Base-by-base conservation (phyloP, 495 filamentous ascomycete genomes). In the Annulohypoxylon moriforme region DNA sequence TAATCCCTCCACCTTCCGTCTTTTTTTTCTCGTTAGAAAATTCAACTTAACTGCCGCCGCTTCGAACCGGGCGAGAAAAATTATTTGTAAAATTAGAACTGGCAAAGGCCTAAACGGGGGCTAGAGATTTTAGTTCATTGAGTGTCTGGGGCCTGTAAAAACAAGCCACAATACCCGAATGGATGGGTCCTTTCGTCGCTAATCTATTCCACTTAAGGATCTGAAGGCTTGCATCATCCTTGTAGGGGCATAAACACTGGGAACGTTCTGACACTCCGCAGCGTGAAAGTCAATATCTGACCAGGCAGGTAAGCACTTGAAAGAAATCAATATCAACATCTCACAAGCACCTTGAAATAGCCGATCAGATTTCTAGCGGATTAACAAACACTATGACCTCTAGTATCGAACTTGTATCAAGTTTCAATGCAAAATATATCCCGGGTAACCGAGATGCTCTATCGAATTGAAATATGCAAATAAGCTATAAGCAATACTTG, bases 91-190 rank as follows among this genome's bases (percentile, higher is more conserved):
- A 29, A 5, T 52, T 52, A 52, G 47, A 16, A 27, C 18, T 47
- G 1, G 8, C 9, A 20, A 24, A 47, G 16, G 4, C n/a, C 46
- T 49, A 52, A 29, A 29, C n/a, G 4, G 47, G 24, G 25, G 25
- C 47, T 52, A 52, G 13, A 29, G 24, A 52, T 11, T 52, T 52
- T 52, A 52, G 47, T 27, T 20, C 4, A 25, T 50, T n/a, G 11
- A 3, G 10, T 9, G 8, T 10, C 18, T 11, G 1, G 44, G 44
- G 18, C 44, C 44, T 49, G 46, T 27, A 44, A 44, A 44, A 44
- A 42, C 44, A 1, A 53, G 49, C 49, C 24, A 53, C 49, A 53
- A 53, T 29, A 53, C 49, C 49, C 49, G 27, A 53, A 53, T 11
- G 3, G 14, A 53, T 31, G 49, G 49, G 14, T 10, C 50, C n/a